A percentile compares a stretch with the other conserved stretches of the same genome.
Conservation (phyloP, 306 rosid species). For the Medicago lupulina region DNA sequence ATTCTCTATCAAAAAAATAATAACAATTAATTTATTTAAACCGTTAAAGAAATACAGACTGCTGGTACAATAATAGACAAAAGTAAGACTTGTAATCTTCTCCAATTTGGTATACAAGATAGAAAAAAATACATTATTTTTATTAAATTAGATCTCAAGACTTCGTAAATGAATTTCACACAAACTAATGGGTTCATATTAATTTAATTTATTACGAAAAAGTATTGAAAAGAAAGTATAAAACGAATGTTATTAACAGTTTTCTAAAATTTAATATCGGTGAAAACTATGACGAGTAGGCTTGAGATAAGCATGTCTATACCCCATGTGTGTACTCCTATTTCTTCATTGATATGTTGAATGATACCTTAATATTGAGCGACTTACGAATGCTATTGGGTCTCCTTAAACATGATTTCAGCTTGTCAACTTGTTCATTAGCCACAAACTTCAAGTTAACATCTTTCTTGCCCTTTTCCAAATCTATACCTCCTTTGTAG, state of each 20-base stretch:
- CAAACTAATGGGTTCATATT: background rate
- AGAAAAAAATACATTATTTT: background rate
- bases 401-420: slow-evolving; percentile 63
- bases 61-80: background rate
- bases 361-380: slow-evolving; percentile 49
- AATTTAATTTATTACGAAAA: background rate
- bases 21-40: background rate
- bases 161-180: background rate
- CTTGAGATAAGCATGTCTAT: background rate
- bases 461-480: slow-evolving; percentile 22
- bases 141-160: background rate
- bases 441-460: slow-evolving; percentile 15
- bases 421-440: background rate
- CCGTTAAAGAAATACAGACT: background rate
- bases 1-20: too few relatives aligned
- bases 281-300: background rate
- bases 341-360: slow-evolving; percentile 32
- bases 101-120: background rate
- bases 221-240: background rate
- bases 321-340: background rate
- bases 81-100: background rate
- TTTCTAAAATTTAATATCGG: background rate
- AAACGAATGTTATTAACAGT: background rate
- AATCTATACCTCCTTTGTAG: background rate
- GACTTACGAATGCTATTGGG: slow-evolving; percentile 48